Evolutionary conservation across 2,329 filamentous ascomycete species (phyloP).

Genomic region (Chaetomium globosum): DNA sequence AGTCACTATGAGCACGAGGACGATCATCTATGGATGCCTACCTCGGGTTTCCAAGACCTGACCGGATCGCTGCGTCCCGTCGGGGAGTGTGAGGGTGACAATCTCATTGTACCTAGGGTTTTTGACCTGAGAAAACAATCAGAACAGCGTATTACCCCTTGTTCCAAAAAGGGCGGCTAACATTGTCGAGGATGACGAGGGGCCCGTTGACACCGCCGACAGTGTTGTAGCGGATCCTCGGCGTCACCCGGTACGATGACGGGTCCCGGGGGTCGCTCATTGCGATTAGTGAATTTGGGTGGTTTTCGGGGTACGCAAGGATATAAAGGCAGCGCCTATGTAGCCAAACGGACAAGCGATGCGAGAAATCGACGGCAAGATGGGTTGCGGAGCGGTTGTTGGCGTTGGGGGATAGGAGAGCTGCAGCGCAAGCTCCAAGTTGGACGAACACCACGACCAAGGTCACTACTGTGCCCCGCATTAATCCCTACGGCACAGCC

Average conservation of each 20-base stretch:
- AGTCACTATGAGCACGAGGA: slow-evolving; percentile 6
- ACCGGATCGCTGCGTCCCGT: slow-evolving; percentile 90
- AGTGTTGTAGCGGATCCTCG: slow-evolving; percentile 89
- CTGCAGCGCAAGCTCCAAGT: slow-evolving; percentile 34
- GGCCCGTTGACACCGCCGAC: slow-evolving; percentile 97
- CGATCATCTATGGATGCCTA: slow-evolving; percentile 46
- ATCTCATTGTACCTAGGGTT: slow-evolving; percentile 98
- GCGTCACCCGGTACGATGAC: slow-evolving; percentile 62
- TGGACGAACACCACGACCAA: slow-evolving; percentile 26
- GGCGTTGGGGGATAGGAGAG: slow-evolving; percentile 27
- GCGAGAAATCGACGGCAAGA: slow-evolving; percentile 8
- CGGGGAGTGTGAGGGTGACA: slow-evolving; percentile 89
- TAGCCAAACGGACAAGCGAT: slow-evolving; percentile 28
- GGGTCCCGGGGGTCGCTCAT: slow-evolving; percentile 62
- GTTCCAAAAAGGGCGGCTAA: slow-evolving; percentile 48
- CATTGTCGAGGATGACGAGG: slow-evolving; percentile 96
- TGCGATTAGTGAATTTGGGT: slow-evolving; percentile 35
- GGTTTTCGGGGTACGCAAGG: slow-evolving; percentile 1
- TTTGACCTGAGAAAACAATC: slow-evolving; percentile 71
- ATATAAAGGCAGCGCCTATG: slow-evolving; percentile 27
- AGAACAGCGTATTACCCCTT: slow-evolving; percentile 24
- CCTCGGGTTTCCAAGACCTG: slow-evolving; percentile 98
- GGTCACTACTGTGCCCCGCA: slow-evolving; percentile 32
- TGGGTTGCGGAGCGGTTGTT: slow-evolving; percentile 24
- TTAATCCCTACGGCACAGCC: slow-evolving; percentile 30